Evolutionary conservation across 305 asterid species (phyloP), one percentile per base, ranked within the genome.

Genomic region (Ajuga reptans): DNA sequence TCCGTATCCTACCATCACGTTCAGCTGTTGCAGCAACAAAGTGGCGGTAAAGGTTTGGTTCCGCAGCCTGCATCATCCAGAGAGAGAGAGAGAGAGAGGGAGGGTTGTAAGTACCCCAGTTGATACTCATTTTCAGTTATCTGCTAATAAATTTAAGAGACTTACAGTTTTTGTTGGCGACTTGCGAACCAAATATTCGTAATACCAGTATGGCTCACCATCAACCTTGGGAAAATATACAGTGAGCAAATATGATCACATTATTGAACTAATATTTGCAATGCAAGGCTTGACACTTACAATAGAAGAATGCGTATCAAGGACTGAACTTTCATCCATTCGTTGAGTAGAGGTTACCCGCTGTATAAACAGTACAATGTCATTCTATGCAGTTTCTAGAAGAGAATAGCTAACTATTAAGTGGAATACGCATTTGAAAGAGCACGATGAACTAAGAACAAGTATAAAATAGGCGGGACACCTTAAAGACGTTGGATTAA

Each of bases 141-240:
- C 12, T 64, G 57, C 17, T 15, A 66, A 58, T 33, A 64, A 45
- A 65, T 41, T 8, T 46, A 61, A 50, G 74, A 24, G 49, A 79
- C 96, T 77, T 79, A 92, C 98, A 64, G 56, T 46, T 82, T 85
- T 74, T 5, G 97, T 92, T 43, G 98, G 97, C 18, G 98, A 92
- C 76, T 92, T 92, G 57, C 98, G 89, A 58, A 83, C 86, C 80
- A 90, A 84, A 85, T 92, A 92, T 63, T 92, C 98, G 37, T 83
- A 90, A 58, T 84, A 88, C 98, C 98, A 92, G 67, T 92, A 92
- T 41, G 90, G 85, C 64, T 87, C 89, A n/a, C 90, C 91, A 64
- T 92, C 96, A 84, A 92, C 81, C 98, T 92, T 56, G 57, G 52
- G 15, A 31, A 66, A 59, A 68, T 63, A 57, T 57, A 70, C 18